phyloP scores from a whole-genome alignment of 1,284 basidiomycete species.

The Porodaedalea pini region DNA sequence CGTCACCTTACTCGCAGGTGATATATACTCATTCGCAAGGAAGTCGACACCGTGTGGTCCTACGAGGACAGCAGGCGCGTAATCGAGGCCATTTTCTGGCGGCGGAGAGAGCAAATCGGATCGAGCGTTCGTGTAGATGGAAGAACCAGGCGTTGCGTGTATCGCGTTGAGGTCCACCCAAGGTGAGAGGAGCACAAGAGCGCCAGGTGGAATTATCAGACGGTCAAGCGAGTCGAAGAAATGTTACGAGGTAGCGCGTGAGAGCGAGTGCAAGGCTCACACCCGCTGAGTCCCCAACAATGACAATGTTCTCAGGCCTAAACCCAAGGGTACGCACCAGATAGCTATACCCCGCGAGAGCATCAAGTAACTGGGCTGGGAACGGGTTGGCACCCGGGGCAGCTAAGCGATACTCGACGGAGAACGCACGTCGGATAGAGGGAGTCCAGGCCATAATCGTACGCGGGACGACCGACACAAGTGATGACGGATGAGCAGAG shows the following conservation, averaged over 20 bases:
- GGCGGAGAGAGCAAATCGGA: conserved; percentile 13
- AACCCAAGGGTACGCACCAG: conserved; percentile 39
- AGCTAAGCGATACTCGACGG: conserved; percentile 35
- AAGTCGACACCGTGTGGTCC: conserved; percentile 37
- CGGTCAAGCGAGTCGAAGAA: conserved; percentile 26
- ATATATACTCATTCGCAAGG: conserved; percentile 49
- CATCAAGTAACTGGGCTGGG: conserved; percentile 48
- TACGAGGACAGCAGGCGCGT: background rate
- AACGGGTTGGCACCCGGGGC: conserved; percentile 33
- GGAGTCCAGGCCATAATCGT: conserved; percentile 23
- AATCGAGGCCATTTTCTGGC: background rate
- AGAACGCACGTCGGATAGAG: conserved; percentile 31
- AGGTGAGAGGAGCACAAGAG: conserved; percentile 53
- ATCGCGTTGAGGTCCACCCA: conserved; percentile 50
- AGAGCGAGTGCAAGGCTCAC: conserved; percentile 46
- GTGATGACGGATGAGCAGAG: conserved; percentile 42
- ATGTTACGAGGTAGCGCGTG: conserved; percentile 31
- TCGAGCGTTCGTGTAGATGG: conserved; percentile 24
- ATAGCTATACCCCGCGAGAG: conserved; percentile 43
- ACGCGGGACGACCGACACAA: conserved; percentile 28
- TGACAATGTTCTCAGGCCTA: conserved; percentile 41
- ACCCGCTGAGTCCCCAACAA: conserved; percentile 56
- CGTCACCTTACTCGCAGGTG: conserved; percentile 44
- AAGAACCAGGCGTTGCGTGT: conserved; percentile 33
- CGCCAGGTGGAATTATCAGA: conserved; percentile 44